A percentile compares a stretch with the other conserved stretches of the same genome.
Conservation (phyloP, 106 monocot genomes). For the Amphibolis antarctica region DNA sequence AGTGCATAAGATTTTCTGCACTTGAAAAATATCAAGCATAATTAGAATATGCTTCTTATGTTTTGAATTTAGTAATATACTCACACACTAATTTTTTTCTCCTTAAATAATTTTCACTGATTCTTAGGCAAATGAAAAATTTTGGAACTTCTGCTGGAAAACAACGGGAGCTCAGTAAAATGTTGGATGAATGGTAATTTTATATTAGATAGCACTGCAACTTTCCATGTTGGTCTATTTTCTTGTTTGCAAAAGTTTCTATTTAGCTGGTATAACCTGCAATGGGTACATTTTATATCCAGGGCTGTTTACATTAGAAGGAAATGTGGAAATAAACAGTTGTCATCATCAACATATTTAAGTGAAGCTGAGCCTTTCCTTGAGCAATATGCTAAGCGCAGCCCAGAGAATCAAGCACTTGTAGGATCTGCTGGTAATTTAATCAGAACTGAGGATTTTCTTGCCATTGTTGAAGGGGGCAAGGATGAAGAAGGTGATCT, state of each 20-base stretch:
- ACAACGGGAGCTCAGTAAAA: conserved; percentile 73
- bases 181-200: conserved; percentile 93
- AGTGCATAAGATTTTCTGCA: no score
- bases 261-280: background rate
- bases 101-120: background rate
- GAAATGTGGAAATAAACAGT: conserved; percentile 70
- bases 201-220: background rate
- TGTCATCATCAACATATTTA: conserved; percentile 72
- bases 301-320: conserved; percentile 91
- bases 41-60: background rate
- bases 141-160: conserved; percentile 87
- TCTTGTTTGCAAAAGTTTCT: background rate
- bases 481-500: conserved; percentile 98
- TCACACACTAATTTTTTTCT: background rate
- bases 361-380: conserved; percentile 96
- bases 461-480: conserved; percentile 53
- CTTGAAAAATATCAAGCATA: background rate
- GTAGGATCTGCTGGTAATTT: conserved; percentile 86
- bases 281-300: background rate
- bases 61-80: background rate
- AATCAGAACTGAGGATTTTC: conserved; percentile 64
- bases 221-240: background rate
- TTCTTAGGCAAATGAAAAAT: conserved; percentile 77
- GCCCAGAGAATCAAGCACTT: conserved; percentile 60
- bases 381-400: conserved; percentile 79